Conservation (phyloP, 352 stramenopile genomes). For the Elongisporangium anandrum region DNA sequence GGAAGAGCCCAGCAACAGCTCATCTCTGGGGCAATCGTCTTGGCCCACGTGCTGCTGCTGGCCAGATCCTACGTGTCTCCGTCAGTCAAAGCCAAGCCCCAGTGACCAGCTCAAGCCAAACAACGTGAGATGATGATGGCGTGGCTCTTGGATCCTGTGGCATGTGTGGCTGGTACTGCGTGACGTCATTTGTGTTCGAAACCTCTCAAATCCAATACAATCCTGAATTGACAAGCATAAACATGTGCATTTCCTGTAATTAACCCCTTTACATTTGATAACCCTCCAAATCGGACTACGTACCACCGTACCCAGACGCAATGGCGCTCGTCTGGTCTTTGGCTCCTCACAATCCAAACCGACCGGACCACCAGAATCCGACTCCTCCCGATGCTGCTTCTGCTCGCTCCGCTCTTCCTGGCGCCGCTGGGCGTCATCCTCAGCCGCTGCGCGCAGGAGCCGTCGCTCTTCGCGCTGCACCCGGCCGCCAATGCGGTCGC, state of each 20-base stretch:
- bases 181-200: neutral
- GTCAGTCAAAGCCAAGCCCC: constrained; percentile 4
- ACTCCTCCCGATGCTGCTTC: constrained; percentile 25
- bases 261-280: neutral
- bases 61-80: constrained; percentile 12
- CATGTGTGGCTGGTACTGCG: neutral
- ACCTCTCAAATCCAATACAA: neutral
- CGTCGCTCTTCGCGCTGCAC: constrained; percentile 55
- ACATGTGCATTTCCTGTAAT: neutral
- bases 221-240: neutral
- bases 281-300: neutral
- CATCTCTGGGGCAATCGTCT: constrained; percentile 38
- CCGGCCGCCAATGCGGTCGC: constrained; percentile 55
- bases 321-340: neutral
- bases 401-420: constrained; percentile 46
- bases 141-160: neutral
- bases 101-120: neutral
- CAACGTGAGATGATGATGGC: neutral
- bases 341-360: constrained; percentile 9
- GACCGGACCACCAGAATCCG: neutral
- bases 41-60: constrained; percentile 46
- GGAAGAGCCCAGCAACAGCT: constrained; percentile 33
- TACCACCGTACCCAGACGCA: neutral
- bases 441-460: constrained; percentile 18
- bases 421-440: constrained; percentile 46